phyloP scores from a whole-genome alignment of 257 asterid genomes.

The Linderniella brevidens region DNA sequence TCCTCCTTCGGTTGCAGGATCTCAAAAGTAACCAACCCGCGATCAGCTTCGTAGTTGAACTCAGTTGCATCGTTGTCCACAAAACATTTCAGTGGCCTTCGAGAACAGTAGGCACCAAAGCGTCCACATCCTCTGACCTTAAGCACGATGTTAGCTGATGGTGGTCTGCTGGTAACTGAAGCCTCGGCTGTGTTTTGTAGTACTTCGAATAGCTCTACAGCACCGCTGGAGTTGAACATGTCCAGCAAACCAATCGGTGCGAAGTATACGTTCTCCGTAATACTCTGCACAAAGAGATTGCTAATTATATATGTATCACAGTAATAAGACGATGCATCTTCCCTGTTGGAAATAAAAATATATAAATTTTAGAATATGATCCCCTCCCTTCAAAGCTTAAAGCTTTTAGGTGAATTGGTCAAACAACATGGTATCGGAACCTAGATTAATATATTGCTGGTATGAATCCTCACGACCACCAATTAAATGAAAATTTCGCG shows the following conservation, averaged over 20 bases:
- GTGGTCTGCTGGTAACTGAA: constrained; percentile 11
- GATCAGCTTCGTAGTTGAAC: constrained; percentile 27
- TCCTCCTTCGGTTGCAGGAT: constrained; percentile 40
- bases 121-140: constrained; percentile 68
- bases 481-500: too few species aligned
- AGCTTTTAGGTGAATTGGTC: too few species aligned
- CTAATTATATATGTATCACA: background rate
- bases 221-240: constrained; percentile 82
- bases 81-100: constrained; percentile 37
- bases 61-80: constrained; percentile 27
- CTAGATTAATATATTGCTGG: too few species aligned
- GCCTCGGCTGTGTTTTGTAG: constrained; percentile 17
- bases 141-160: constrained; percentile 30
- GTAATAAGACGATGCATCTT: background rate
- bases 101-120: constrained; percentile 58
- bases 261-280: constrained; percentile 24
- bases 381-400: too few species aligned
- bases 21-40: constrained; percentile 39
- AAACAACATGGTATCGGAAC: too few species aligned
- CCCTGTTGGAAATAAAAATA: too few species aligned
- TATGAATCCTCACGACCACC: too few species aligned
- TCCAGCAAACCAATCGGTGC: constrained; percentile 77
- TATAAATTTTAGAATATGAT: too few species aligned
- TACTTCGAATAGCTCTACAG: constrained; percentile 47
- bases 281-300: constrained; percentile 21